phyloP scores from a whole-genome alignment of 2,329 filamentous ascomycete genomes.

The Hypoxylon sp. region DNA sequence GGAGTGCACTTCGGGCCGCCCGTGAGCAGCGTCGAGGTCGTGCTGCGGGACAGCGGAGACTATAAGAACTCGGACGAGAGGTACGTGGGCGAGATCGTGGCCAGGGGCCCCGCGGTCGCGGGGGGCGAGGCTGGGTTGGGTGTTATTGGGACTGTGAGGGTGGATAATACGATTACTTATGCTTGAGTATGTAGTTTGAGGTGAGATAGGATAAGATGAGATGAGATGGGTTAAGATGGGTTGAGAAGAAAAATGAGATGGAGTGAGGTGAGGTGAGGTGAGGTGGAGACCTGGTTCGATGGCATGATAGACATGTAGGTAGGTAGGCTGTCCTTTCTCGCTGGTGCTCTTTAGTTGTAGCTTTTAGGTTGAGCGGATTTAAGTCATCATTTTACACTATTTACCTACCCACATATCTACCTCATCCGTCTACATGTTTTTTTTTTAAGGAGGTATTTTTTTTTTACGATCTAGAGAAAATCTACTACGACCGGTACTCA shows the following conservation, averaged over 20 bases:
- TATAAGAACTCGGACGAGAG: conserved; percentile 75
- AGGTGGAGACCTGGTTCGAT: not conserved
- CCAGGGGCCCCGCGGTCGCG: conserved; percentile 80
- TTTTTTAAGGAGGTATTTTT: no score
- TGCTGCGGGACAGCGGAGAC: conserved; percentile 74
- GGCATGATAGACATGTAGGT: not conserved
- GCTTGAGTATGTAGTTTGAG: conserved; percentile 45
- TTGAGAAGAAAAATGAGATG: not conserved
- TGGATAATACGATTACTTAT: conserved; percentile 81
- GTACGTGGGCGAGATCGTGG: conserved; percentile 77
- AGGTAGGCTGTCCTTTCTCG: not conserved
- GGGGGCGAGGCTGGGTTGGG: conserved; percentile 75
- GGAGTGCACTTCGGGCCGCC: conserved; percentile 85
- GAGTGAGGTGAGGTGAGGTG: not conserved
- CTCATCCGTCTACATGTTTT: no score
- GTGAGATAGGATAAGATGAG: not conserved
- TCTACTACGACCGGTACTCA: not conserved
- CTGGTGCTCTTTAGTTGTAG: not conserved
- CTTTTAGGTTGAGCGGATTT: conserved; percentile 15
- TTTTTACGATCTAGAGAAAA: not conserved
- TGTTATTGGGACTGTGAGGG: conserved; percentile 74
- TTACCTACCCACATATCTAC: not conserved
- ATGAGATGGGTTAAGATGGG: conserved; percentile 1
- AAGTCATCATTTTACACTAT: not conserved
- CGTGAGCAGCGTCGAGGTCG: conserved; percentile 82